Conservation (phyloP, 2,329 filamentous ascomycete species). For the Drechmeria coniospora region DNA sequence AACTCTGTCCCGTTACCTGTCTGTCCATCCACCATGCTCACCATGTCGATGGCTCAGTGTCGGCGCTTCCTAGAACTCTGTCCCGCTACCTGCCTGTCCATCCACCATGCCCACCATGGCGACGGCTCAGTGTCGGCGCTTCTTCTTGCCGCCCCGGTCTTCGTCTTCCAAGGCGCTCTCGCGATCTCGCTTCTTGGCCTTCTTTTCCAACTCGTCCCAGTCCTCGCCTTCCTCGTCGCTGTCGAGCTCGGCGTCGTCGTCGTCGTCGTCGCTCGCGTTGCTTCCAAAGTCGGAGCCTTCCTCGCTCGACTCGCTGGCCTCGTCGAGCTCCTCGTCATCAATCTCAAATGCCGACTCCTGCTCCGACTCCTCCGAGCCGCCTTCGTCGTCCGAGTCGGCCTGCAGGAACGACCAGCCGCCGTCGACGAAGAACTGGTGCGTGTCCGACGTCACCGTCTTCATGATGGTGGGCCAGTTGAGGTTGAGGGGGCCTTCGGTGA, state of each 20-base stretch:
- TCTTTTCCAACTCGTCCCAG: slow-evolving; percentile 89
- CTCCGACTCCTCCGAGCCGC: slow-evolving; percentile 59
- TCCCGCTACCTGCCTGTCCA: background rate
- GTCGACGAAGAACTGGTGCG: slow-evolving; percentile 87
- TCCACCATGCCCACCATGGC: background rate
- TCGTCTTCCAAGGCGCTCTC: slow-evolving; percentile 39
- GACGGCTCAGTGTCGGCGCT: slow-evolving; percentile 18
- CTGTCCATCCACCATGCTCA: too few species aligned
- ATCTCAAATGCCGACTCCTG: slow-evolving; percentile 91
- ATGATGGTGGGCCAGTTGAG: slow-evolving; percentile 98
- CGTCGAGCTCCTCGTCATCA: slow-evolving; percentile 71
- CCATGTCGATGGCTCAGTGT: too few species aligned
- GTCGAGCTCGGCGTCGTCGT: slow-evolving; percentile 48
- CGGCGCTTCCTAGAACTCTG: too few species aligned
- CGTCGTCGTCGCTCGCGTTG: slow-evolving; percentile 70
- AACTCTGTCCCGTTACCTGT: too few species aligned
- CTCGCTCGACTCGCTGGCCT: slow-evolving; percentile 58
- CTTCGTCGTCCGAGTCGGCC: slow-evolving; percentile 77
- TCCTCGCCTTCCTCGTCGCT: slow-evolving; percentile 71
- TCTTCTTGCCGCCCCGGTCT: slow-evolving; percentile 47
- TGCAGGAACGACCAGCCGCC: slow-evolving; percentile 91
- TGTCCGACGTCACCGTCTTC: slow-evolving; percentile 92
- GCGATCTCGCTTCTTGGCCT: slow-evolving; percentile 72
- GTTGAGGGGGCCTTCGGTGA: slow-evolving; percentile 87
- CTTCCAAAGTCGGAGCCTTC: slow-evolving; percentile 91